These are phyloP conservation scores for Actinidia arguta DNA, from an alignment of 179 eudicot species.

Conservation along the genomic window DNA sequence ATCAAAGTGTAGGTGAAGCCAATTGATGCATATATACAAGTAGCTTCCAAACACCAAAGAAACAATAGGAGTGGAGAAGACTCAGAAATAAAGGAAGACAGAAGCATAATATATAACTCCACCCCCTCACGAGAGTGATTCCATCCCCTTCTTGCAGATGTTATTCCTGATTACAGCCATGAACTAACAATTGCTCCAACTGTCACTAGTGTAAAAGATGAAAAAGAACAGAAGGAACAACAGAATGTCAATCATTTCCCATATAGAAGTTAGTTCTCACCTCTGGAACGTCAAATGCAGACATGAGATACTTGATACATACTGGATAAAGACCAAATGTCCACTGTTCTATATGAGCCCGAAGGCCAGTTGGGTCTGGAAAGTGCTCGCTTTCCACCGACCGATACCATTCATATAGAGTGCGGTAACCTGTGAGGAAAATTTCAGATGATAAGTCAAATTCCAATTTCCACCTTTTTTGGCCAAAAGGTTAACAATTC, in stretches of 20 bases:
- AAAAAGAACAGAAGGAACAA: neutral
- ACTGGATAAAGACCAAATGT: conserved; percentile 99
- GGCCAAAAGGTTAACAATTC: no score
- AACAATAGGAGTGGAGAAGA: conserved; percentile 95
- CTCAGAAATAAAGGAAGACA: conserved; percentile 98
- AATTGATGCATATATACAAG: conserved; percentile 89
- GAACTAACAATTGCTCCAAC: conserved; percentile 48
- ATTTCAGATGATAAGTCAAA: conserved; percentile 9
- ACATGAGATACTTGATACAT: conserved; percentile 97
- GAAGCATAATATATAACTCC: conserved; percentile 90
- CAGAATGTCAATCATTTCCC: neutral
- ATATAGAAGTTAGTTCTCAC: conserved; percentile 35
- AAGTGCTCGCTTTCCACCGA: conserved; percentile 95
- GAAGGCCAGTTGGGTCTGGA: conserved; percentile 98
- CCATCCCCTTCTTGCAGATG: conserved; percentile 88
- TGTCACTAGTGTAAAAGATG: neutral
- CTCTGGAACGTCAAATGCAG: conserved; percentile 98
- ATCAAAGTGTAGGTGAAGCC: conserved; percentile 93
- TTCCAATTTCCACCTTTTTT: no score
- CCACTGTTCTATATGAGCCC: conserved; percentile 96
- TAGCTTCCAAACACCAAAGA: conserved; percentile 97
- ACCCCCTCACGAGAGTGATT: conserved; percentile 82
- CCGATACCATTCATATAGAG: conserved; percentile 93
- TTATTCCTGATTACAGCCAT: conserved; percentile 94
- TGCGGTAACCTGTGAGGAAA: conserved; percentile 81